Conservation (phyloP, 2,329 filamentous ascomycete genomes). For the Colletotrichum melonis region DNA sequence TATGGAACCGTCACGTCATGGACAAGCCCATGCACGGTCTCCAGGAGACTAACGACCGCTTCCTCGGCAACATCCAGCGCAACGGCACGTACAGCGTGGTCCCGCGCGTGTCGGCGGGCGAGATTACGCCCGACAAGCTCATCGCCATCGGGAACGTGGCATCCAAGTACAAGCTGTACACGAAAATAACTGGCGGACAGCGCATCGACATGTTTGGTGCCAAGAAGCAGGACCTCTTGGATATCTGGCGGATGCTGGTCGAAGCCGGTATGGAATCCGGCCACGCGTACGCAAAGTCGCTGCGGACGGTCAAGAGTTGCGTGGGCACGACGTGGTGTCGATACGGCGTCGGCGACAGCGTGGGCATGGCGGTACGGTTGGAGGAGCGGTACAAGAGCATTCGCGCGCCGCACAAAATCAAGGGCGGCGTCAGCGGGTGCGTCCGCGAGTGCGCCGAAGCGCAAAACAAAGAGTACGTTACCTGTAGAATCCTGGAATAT, state of each 20-base stretch:
- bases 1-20: constrained; percentile 89
- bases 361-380: constrained; percentile 87
- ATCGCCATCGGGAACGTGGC: constrained; percentile 87
- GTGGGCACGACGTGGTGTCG: constrained; percentile 93
- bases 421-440: constrained; percentile 89
- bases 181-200: constrained; percentile 92
- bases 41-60: constrained; percentile 92
- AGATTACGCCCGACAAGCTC: constrained; percentile 88
- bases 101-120: constrained; percentile 83
- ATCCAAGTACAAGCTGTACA: constrained; percentile 86
- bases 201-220: constrained; percentile 95
- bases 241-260: constrained; percentile 84
- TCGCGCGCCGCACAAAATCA: constrained; percentile 89
- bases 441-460: constrained; percentile 95
- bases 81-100: constrained; percentile 93
- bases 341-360: constrained; percentile 88
- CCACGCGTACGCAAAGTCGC: constrained; percentile 89
- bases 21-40: constrained; percentile 76
- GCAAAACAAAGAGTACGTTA: constrained; percentile 84
- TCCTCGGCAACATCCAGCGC: constrained; percentile 88
- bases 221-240: constrained; percentile 84
- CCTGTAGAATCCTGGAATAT: too few relatives aligned
- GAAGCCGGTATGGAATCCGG: constrained; percentile 91
- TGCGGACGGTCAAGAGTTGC: constrained; percentile 91
- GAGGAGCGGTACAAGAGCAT: constrained; percentile 95